phyloP scores from a whole-genome alignment of 2,329 filamentous ascomycete genomes.

The Magnaporthiopsis incrustans region DNA sequence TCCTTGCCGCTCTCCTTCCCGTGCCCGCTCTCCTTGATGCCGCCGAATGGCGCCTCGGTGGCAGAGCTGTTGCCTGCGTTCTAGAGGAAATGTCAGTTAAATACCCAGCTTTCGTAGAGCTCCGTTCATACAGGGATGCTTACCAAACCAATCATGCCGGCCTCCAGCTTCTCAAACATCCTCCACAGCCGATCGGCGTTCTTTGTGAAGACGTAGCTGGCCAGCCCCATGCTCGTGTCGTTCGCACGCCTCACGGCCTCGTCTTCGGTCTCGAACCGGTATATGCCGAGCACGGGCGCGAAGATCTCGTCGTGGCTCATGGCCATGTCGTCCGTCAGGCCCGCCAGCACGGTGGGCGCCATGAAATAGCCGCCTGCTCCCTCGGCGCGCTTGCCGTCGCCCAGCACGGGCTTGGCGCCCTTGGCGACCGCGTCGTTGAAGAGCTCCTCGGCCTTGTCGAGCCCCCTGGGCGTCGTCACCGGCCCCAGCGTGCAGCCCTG shows the following conservation, averaged over 20 bases:
- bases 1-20: slow-evolving; percentile 24
- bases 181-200: slow-evolving; percentile 50
- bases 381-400: slow-evolving; percentile 43
- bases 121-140: slow-evolving; percentile 11
- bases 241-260: slow-evolving; percentile 47
- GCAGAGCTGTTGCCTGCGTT: slow-evolving; percentile 25
- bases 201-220: slow-evolving; percentile 26
- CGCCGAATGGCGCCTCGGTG: slow-evolving; percentile 26
- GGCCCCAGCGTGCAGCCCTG: slow-evolving; percentile 52
- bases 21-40: slow-evolving; percentile 27
- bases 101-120: not conserved
- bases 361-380: slow-evolving; percentile 56
- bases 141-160: slow-evolving; percentile 40
- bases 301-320: slow-evolving; percentile 47
- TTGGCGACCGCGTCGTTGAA: slow-evolving; percentile 56
- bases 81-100: slow-evolving; percentile 13
- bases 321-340: slow-evolving; percentile 39
- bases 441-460: slow-evolving; percentile 50
- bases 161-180: slow-evolving; percentile 50
- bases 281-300: slow-evolving; percentile 47
- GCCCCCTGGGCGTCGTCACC: slow-evolving; percentile 44
- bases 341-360: slow-evolving; percentile 47
- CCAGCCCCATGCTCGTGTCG: slow-evolving; percentile 50
- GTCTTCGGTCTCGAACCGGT: slow-evolving; percentile 48
- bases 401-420: slow-evolving; percentile 56